These are phyloP conservation scores for Aspergillus caelatus DNA, from an alignment of 2,329 filamentous ascomycete species.

Conservation along the genomic window DNA sequence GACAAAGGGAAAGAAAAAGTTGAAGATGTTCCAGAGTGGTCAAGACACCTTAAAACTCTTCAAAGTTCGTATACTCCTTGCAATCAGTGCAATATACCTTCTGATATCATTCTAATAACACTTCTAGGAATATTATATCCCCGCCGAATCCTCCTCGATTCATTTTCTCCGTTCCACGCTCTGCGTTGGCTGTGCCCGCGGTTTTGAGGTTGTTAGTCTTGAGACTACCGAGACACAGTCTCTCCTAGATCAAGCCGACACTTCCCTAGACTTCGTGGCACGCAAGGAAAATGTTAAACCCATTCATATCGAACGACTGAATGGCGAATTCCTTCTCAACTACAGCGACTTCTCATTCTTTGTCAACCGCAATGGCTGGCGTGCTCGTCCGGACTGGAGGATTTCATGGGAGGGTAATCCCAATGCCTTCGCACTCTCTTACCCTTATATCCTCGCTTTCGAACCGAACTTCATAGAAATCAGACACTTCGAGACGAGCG, in stretches of 20 bases:
- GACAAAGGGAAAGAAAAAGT: constrained; percentile 92
- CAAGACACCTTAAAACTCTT: constrained; percentile 96
- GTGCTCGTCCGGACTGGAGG: constrained; percentile 91
- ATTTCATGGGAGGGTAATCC: constrained; percentile 97
- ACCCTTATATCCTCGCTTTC: constrained; percentile 96
- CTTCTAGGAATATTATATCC: constrained; percentile 87
- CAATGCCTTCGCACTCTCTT: constrained; percentile 88
- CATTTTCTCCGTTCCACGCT: constrained; percentile 97
- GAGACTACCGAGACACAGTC: constrained; percentile 98
- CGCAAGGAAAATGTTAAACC: constrained; percentile 91
- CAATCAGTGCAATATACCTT: neutral
- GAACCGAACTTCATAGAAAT: constrained; percentile 98
- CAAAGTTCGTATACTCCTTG: constrained; percentile 57
- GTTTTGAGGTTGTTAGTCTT: constrained; percentile 94
- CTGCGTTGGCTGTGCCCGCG: constrained; percentile 91
- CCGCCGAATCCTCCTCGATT: constrained; percentile 95
- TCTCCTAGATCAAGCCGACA: constrained; percentile 94
- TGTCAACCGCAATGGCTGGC: constrained; percentile 97
- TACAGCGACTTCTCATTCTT: constrained; percentile 99
- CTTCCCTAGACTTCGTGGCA: constrained; percentile 94
- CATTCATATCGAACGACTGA: constrained; percentile 95
- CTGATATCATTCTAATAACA: constrained; percentile 18
- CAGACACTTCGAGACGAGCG: constrained; percentile 89
- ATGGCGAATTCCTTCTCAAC: constrained; percentile 95
- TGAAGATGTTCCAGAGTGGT: constrained; percentile 91